Conservation (phyloP, 352 stramenopile genomes). For the Pythium apleroticum region DNA sequence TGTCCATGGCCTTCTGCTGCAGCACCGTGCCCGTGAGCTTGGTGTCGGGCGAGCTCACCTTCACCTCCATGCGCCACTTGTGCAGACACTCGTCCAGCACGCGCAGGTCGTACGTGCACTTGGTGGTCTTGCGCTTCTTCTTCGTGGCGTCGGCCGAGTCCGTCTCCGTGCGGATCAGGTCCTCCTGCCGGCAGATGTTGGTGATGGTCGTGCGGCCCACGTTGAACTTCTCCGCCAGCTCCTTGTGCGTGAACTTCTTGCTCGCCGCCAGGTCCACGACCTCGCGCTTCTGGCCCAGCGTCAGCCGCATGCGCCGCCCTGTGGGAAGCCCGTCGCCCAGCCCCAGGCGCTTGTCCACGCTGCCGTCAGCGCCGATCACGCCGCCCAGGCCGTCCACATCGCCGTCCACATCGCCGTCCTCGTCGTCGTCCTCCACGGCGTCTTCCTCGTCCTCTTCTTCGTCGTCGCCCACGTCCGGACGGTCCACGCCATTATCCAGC, state of each 20-base stretch:
- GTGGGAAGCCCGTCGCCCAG: constrained; percentile 23
- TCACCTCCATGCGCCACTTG: constrained; percentile 88
- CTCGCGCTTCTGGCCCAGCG: constrained; percentile 83
- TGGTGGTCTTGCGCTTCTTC: constrained; percentile 87
- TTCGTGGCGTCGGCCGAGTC: constrained; percentile 83
- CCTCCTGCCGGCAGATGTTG: constrained; percentile 84
- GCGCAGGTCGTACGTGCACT: constrained; percentile 80
- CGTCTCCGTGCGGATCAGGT: constrained; percentile 82
- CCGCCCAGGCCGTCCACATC: constrained; percentile 1
- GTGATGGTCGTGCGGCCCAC: constrained; percentile 84
- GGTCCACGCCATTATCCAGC: constrained; percentile 11
- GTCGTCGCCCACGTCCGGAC: neutral
- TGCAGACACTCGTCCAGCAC: constrained; percentile 83
- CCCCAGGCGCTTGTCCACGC: constrained; percentile 1
- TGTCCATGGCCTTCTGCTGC: constrained; percentile 83
- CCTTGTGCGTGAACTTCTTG: constrained; percentile 85
- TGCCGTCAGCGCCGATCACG: neutral
- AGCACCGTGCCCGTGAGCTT: constrained; percentile 81
- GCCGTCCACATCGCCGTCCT: constrained; percentile 14
- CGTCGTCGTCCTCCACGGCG: constrained; percentile 13
- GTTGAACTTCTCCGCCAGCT: constrained; percentile 80
- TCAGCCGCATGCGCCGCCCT: constrained; percentile 67
- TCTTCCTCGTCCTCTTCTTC: constrained; percentile 3
- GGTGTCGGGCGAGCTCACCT: constrained; percentile 72
- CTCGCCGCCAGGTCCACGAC: constrained; percentile 80